Evolutionary conservation across 2,329 filamentous ascomycete species (phyloP).

Genomic region (Cladosporium sp.): DNA sequence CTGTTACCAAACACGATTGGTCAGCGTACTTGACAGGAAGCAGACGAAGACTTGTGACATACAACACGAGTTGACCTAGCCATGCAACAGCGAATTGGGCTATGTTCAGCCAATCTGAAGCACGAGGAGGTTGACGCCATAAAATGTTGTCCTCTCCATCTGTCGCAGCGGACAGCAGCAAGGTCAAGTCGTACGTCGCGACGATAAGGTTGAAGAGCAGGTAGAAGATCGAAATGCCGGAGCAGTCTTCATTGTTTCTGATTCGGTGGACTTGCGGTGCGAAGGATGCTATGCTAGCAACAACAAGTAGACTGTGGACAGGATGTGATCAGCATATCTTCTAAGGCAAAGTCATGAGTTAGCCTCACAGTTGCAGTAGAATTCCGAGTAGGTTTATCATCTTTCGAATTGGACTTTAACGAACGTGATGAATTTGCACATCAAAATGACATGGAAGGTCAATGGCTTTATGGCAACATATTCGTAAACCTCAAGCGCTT

Average conservation of each 20-base stretch:
- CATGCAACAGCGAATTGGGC: background rate
- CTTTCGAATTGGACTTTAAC: no score
- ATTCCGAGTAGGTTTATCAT: no score
- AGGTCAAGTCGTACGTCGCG: background rate
- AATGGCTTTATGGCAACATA: no score
- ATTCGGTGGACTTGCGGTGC: constrained; percentile 3
- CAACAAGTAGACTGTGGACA: background rate
- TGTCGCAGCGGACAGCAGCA: background rate
- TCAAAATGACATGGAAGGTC: background rate
- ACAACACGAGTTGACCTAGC: background rate
- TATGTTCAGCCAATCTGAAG: background rate
- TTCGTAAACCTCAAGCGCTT: no score
- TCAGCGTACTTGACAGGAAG: no score
- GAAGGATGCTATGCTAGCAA: constrained; percentile 2
- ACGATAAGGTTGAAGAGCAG: background rate
- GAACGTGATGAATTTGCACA: no score
- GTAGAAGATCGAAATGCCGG: background rate
- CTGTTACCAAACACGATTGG: background rate
- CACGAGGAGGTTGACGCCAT: background rate
- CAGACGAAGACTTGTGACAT: no score
- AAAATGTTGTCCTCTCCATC: background rate
- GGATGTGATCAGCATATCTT: no score
- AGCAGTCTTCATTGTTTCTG: background rate
- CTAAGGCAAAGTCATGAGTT: background rate
- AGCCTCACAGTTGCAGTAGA: background rate